phyloP scores from a whole-genome alignment of 208 protist species.

The Acanthamoeba sp. region DNA sequence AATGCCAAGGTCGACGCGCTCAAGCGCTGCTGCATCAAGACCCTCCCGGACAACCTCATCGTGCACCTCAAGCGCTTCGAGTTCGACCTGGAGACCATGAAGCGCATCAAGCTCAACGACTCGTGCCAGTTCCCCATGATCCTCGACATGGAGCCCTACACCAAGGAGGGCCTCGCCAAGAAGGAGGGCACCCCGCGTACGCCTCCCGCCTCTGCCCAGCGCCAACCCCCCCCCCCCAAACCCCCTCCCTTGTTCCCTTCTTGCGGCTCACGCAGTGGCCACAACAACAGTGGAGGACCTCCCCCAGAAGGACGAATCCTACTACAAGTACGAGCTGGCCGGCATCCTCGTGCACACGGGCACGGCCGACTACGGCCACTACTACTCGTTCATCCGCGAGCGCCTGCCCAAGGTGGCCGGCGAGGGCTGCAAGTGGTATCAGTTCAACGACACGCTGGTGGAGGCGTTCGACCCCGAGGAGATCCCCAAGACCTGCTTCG shows the following conservation, averaged over 20 bases:
- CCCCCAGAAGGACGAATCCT: background rate
- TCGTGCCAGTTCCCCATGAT: conserved; percentile 86
- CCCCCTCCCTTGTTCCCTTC: no score
- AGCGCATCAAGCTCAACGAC: conserved; percentile 85
- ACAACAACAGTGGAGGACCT: background rate
- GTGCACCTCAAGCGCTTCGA: conserved; percentile 88
- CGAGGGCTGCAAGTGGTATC: conserved; percentile 77
- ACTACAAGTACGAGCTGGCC: conserved; percentile 86
- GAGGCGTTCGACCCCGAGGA: conserved; percentile 71
- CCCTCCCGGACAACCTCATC: conserved; percentile 86
- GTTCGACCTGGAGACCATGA: conserved; percentile 75
- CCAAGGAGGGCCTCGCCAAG: conserved; percentile 74
- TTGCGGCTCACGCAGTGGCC: no score
- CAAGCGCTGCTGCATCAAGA: conserved; percentile 78
- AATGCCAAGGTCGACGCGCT: conserved; percentile 78
- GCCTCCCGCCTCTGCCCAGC: no score
- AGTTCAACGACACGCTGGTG: conserved; percentile 85
- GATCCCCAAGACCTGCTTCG: conserved; percentile 81
- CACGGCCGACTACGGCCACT: conserved; percentile 88
- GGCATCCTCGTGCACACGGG: conserved; percentile 90
- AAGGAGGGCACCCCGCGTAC: conserved; percentile 7
- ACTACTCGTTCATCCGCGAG: conserved; percentile 88
- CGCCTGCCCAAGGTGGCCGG: conserved; percentile 1
- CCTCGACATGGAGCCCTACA: conserved; percentile 86
- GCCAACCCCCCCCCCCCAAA: no score